Conservation (phyloP, 2,329 filamentous ascomycete genomes). For the Ophiostoma ips region DNA sequence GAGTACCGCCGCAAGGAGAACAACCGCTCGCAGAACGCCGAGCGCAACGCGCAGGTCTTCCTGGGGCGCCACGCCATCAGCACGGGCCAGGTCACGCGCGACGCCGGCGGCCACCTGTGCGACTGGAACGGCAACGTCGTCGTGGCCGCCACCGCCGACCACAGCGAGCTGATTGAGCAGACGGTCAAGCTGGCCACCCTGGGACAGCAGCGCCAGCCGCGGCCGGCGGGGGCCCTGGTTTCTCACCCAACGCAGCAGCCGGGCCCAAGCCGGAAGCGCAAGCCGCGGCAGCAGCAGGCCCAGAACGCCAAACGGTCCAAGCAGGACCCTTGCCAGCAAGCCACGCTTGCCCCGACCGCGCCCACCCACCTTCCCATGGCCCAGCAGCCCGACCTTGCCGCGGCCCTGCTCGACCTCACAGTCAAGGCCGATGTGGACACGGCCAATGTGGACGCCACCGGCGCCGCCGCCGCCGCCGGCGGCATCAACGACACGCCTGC, state of each 20-base stretch:
- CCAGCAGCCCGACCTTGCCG: too few species aligned
- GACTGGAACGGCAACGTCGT: constrained; percentile 13
- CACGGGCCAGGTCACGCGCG: constrained; percentile 8
- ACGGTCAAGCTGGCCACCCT: constrained; percentile 2
- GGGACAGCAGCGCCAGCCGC: background rate
- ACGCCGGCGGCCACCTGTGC: constrained; percentile 7
- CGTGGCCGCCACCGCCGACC: constrained; percentile 1
- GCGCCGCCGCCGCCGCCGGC: too few species aligned
- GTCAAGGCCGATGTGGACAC: too few species aligned
- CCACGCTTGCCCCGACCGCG: too few species aligned
- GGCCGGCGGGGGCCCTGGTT: too few species aligned
- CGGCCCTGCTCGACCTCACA: too few species aligned
- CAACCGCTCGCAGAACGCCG: constrained; percentile 14
- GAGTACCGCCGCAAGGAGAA: constrained; percentile 14
- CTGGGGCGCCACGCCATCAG: constrained; percentile 13
- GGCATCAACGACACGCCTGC: too few species aligned
- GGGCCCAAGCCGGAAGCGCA: too few species aligned
- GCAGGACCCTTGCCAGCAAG: too few species aligned
- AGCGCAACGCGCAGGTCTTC: constrained; percentile 14
- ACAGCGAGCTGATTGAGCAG: constrained; percentile 13
- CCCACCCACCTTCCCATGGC: too few species aligned
- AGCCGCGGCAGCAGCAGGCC: background rate
- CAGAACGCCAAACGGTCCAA: background rate
- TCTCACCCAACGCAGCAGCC: too few species aligned
- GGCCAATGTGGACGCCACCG: too few species aligned